Conservation (phyloP, 2,329 filamentous ascomycete species). For the Alternaria infectoria region DNA sequence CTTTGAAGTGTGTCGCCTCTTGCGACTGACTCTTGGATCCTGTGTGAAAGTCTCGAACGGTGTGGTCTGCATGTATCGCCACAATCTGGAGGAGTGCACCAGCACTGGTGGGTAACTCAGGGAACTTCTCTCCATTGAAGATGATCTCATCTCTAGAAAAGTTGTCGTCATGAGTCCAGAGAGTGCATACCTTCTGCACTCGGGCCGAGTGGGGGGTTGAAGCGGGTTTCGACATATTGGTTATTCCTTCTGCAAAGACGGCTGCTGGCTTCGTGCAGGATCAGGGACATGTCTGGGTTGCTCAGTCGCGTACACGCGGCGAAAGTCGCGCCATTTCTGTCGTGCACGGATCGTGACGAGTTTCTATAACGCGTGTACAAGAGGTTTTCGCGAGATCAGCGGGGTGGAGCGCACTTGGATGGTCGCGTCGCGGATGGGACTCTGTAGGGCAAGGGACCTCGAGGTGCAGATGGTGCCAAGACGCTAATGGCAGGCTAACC, state of each 20-base stretch:
- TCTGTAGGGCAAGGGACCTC: background rate
- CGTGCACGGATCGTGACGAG: background rate
- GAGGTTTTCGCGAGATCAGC: background rate
- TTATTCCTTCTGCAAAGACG: background rate
- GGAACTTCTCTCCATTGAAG: slow-evolving; percentile 75
- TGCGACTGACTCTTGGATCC: slow-evolving; percentile 29
- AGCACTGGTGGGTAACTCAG: slow-evolving; percentile 65
- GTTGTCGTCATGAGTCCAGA: slow-evolving; percentile 72
- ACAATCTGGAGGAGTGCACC: slow-evolving; percentile 77
- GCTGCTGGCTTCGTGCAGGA: slow-evolving; percentile 2
- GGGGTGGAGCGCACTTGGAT: background rate
- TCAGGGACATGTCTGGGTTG: slow-evolving; percentile 2
- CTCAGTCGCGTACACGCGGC: slow-evolving; percentile 1
- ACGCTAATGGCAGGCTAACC: background rate
- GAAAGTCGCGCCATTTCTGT: slow-evolving; percentile 1
- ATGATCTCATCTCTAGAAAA: slow-evolving; percentile 80
- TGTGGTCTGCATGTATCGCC: slow-evolving; percentile 61
- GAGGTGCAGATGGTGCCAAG: slow-evolving; percentile 10
- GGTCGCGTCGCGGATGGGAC: background rate
- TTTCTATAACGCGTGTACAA: background rate
- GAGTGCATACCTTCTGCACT: slow-evolving; percentile 54
- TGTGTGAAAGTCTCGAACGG: slow-evolving; percentile 55
- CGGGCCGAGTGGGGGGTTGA: slow-evolving; percentile 30
- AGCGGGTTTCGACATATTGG: slow-evolving; percentile 40
- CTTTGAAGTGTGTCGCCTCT: slow-evolving; percentile 39